Percentiles rank a stretch among this genome's conserved stretches.
Evolutionary conservation across 495 filamentous ascomycete genomes (phyloP).

Genomic region (Penicillium macrosclerotiorum): DNA sequence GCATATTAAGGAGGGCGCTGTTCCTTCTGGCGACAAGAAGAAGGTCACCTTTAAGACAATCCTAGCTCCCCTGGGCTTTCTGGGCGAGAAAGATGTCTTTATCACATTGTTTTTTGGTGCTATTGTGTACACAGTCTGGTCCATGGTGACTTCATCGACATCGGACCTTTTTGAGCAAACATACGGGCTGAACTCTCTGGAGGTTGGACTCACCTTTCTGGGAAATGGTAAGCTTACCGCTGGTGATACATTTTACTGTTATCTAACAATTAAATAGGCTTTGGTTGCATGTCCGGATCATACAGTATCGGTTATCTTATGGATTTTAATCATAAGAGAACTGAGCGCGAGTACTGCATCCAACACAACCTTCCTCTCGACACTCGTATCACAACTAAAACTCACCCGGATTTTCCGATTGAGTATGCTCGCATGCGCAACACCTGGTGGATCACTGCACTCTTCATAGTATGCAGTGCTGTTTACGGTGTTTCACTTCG

Average conservation of each 20-base stretch:
- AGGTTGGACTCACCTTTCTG: conserved; percentile 43
- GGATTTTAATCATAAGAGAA: conserved; percentile 38
- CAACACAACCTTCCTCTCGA: conserved; percentile 39
- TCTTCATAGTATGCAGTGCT: conserved; percentile 34
- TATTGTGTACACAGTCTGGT: conserved; percentile 51
- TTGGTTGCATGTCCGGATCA: conserved; percentile 38
- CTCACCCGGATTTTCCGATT: conserved; percentile 49
- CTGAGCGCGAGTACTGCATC: conserved; percentile 38
- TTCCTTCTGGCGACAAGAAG: conserved; percentile 17
- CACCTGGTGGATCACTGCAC: conserved; percentile 40
- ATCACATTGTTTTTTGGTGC: conserved; percentile 44
- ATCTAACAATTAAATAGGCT: conserved; percentile 18
- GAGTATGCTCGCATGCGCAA: conserved; percentile 48
- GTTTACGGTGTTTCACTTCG: conserved; percentile 27
- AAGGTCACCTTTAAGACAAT: conserved; percentile 37
- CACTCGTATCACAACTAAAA: conserved; percentile 38
- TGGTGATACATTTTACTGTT: not conserved
- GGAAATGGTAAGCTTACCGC: conserved; percentile 35
- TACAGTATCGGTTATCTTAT: conserved; percentile 39
- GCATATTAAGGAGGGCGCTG: conserved; percentile 15
- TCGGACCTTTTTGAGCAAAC: conserved; percentile 34
- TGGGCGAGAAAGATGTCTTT: conserved; percentile 45
- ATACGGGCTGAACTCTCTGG: conserved; percentile 32
- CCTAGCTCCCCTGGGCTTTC: conserved; percentile 37
- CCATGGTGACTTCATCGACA: conserved; percentile 51